Evolutionary conservation across 2,329 filamentous ascomycete genomes (phyloP).

Genomic region (Drechslerella coelobrocha): DNA sequence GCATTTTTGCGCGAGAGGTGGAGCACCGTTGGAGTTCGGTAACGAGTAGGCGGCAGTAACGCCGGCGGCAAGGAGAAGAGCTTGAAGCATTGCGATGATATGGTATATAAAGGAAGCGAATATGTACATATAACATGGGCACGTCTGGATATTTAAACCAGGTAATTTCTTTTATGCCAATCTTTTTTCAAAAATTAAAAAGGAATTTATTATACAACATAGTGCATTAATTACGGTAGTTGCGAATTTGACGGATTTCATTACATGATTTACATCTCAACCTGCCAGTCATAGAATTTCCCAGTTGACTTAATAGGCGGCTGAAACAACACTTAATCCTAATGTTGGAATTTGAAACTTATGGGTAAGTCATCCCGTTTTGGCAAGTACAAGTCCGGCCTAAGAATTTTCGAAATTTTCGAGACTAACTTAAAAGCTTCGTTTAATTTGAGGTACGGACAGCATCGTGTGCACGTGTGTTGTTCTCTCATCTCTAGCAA

Average conservation of each 20-base stretch:
- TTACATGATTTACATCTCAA: slow-evolving; percentile 19
- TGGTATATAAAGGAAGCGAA: slow-evolving; percentile 4
- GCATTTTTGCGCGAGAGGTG: slow-evolving; percentile 51
- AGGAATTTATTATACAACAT: slow-evolving; percentile 12
- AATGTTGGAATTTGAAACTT: slow-evolving; percentile 13
- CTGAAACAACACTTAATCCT: slow-evolving; percentile 11
- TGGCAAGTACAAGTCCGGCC: background rate
- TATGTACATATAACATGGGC: slow-evolving; percentile 3
- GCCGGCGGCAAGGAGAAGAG: slow-evolving; percentile 14
- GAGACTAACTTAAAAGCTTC: background rate
- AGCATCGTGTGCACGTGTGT: no score
- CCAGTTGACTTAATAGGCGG: slow-evolving; percentile 13
- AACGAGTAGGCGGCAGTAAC: slow-evolving; percentile 10
- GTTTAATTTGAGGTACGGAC: slow-evolving; percentile 3
- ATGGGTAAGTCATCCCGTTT: slow-evolving; percentile 4
- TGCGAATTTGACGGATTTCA: slow-evolving; percentile 17
- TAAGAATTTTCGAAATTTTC: slow-evolving; percentile 2
- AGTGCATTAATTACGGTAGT: slow-evolving; percentile 7
- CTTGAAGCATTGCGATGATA: slow-evolving; percentile 14
- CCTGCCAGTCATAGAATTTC: slow-evolving; percentile 11
- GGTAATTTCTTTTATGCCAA: background rate
- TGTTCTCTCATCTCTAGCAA: no score
- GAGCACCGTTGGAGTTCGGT: slow-evolving; percentile 54
- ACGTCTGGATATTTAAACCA: slow-evolving; percentile 8
- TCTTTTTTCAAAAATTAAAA: background rate